Evolutionary conservation across 1,139 yeast genomes (phyloP).

Genomic region (Blastobotrys capitulatus): DNA sequence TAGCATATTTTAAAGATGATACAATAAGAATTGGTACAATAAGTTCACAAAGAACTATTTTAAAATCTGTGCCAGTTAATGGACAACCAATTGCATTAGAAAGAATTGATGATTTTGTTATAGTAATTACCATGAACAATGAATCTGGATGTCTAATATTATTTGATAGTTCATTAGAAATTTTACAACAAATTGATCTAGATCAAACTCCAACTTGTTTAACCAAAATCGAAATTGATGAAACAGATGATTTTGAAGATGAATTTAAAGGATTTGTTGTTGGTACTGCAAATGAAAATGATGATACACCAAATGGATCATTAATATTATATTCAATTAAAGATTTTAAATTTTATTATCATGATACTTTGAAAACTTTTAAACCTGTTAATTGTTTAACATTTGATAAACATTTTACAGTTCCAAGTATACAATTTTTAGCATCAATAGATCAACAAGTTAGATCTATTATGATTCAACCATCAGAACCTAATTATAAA

Average conservation of each 20-base stretch:
- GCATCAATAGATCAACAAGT: slow-evolving; percentile 10
- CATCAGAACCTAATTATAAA: slow-evolving; percentile 5
- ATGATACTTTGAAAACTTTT: neutral
- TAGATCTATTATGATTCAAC: slow-evolving; percentile 2
- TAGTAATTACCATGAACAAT: neutral
- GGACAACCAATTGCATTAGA: neutral
- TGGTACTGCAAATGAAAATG: slow-evolving; percentile 11
- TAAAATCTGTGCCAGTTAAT: neutral
- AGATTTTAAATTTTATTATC: neutral
- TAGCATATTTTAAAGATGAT: neutral
- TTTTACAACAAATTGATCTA: slow-evolving; percentile 4
- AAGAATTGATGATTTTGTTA: neutral
- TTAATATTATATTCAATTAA: slow-evolving; percentile 7
- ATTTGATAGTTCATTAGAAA: neutral
- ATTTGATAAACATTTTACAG: slow-evolving; percentile 8
- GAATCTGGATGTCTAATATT: slow-evolving; percentile 2
- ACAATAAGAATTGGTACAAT: neutral
- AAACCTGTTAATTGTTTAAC: slow-evolving; percentile 5
- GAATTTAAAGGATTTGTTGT: slow-evolving; percentile 12
- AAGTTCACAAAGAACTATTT: neutral
- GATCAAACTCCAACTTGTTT: slow-evolving; percentile 8
- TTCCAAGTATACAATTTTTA: slow-evolving; percentile 11
- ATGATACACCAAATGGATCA: slow-evolving; percentile 2
- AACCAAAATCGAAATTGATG: neutral
- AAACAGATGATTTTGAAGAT: neutral